Base-by-base conservation (phyloP, 371 early-diverging fungal genomes). In the Chytridiales sp. region DNA sequence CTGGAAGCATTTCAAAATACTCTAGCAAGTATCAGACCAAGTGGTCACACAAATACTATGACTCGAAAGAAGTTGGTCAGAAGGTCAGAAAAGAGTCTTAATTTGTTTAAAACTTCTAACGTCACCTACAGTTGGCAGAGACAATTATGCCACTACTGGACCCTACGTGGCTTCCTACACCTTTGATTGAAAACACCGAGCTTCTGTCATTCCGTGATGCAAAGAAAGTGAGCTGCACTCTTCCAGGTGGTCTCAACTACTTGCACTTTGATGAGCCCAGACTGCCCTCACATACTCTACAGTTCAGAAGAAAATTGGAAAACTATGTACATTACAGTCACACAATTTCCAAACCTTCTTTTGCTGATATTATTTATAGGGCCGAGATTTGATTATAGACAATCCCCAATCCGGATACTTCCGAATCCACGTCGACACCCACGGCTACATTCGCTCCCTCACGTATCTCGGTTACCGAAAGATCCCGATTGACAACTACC, bases 1-100 rank as follows among this genome's bases (percentile, higher is more conserved):
- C 79, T 0, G 79, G 79, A 24, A 68, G 64, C 41, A 52, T 75
- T 9, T 72, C 75, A 4, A 74, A 75, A 46, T 77, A 75, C 51
- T 62, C 73, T 0, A 75, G 69, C 47, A 59, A 51, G 39, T 75
- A 77, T 46, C 64, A 72, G 47, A 79, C 79, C 15, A 52, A 61
- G 21, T 79, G 79, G 79, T 24, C 44, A 9, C 76, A 75, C 41
- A 47, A 27, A 13, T 59, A 66, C 40, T 72, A 62, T 50, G 74
- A 77, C 57, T 67, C 72, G 5, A 49, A 62, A 29, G 74, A 79
- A 47, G 71, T 76, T 24, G 79, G 79, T 0, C 32, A 40, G 8
- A 72, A 64, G 63, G 75, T 74, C 29, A 39, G 9, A n/a, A 29
- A 32, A 39, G 13, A n/a, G 46, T 31, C 22, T 59, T 1, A 41